Evolutionary conservation across 257 asterid species (phyloP).

Genomic region (Rauvolfia tetraphylla): DNA sequence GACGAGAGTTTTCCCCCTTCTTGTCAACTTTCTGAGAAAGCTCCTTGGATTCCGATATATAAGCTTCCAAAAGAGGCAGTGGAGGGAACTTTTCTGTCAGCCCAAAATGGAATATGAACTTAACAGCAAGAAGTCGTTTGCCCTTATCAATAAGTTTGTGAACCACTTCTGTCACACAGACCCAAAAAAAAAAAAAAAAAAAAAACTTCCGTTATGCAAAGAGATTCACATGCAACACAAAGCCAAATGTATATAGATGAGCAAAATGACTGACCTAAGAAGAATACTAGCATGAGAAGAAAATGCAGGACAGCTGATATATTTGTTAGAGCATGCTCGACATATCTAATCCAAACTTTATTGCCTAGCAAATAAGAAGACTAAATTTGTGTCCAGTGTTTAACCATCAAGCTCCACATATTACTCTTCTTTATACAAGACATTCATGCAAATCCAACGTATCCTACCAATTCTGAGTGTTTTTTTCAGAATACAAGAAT

Average conservation of each 20-base stretch:
- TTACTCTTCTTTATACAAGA: not conserved
- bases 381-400: not conserved
- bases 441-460: not conserved
- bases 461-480: not conserved
- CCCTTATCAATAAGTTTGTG: slow-evolving; percentile 50
- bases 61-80: slow-evolving; percentile 49
- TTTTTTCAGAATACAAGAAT: not conserved
- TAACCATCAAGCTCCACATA: not conserved
- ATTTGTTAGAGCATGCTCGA: not conserved
- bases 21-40: slow-evolving; percentile 36
- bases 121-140: slow-evolving; percentile 54
- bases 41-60: slow-evolving; percentile 40
- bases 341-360: not conserved
- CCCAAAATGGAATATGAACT: slow-evolving; percentile 54
- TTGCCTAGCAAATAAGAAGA: not conserved
- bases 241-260: not conserved
- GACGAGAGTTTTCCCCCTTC: slow-evolving; percentile 46
- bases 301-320: not conserved
- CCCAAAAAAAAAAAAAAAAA: no score
- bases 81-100: slow-evolving; percentile 58
- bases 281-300: not conserved
- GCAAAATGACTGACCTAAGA: not conserved
- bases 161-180: slow-evolving; percentile 45
- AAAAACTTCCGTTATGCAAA: not conserved
- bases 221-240: not conserved